These are phyloP conservation scores for Przewalskia tangutica DNA, from an alignment of 257 asterid genomes.

Conservation along the genomic window DNA sequence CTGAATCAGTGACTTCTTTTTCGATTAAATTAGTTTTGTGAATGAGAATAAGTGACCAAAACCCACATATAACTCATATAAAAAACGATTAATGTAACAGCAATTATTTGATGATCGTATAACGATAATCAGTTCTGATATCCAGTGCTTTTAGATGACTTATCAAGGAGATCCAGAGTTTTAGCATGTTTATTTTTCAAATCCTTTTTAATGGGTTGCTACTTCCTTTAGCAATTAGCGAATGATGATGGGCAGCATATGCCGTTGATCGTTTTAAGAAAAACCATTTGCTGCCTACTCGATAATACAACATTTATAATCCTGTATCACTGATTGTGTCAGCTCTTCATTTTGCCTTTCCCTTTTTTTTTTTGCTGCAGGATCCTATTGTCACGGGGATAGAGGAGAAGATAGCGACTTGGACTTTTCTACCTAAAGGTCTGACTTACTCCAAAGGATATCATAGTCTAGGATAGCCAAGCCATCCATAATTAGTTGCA, in stretches of 20 bases:
- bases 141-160: neutral
- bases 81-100: neutral
- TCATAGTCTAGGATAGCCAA: neutral
- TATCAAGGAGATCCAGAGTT: neutral
- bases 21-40: neutral
- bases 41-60: neutral
- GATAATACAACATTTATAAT: neutral
- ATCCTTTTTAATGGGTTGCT: neutral
- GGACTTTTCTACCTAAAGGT: conserved; percentile 98
- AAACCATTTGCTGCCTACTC: neutral
- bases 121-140: neutral
- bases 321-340: neutral
- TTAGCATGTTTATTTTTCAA: neutral
- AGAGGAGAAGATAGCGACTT: conserved; percentile 89
- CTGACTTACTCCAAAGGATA: neutral
- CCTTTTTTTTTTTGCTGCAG: conserved; percentile 25
- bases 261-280: neutral
- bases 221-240: neutral
- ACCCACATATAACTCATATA: neutral
- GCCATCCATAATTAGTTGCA: neutral
- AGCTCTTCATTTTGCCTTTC: neutral
- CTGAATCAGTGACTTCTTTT: neutral
- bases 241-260: neutral
- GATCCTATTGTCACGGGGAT: conserved; percentile 89
- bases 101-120: neutral